Evolutionary conservation across 768 basidiomycete species (phyloP), one percentile per base, ranked within the genome.

Genomic region (Suillus sp.): DNA sequence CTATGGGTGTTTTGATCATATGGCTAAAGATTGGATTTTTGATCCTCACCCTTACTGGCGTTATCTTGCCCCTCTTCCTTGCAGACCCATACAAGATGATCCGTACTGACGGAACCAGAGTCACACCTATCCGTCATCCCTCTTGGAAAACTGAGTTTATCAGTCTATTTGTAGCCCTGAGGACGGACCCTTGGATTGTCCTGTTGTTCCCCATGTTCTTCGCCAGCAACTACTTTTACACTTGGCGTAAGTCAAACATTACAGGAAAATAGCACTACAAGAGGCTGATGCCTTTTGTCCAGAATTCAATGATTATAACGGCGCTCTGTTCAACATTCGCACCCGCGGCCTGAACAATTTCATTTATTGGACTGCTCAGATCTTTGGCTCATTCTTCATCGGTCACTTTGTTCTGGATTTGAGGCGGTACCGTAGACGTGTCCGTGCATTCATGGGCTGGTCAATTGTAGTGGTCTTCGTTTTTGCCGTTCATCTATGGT

Each of bases 131-230:
- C 18, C 84, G 83, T 30, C 86, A 92, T 50, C 88, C 91, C 20
- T 89, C 89, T 2, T 93, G 92, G 91, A 90, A 84, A 70, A 80
- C 82, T 22, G 92, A 94, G 72, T 77, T 94, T 59, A 80, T 81
- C 64, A 87, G 88, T 13, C 82, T 94, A 25, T 92, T 83, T 76
- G 67, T 88, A 53, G 84, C 89, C 2, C 78, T 95, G 50, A 82
- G 78, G 62, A 87, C 83, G 14, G 92, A 94, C 69, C 90, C 90
- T 0, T 79, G 81, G 76, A 85, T 95, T 68, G 64, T 93, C 18
- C 77, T 92, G 4, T 81, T 93, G 22, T 91, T 94, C 79, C 93
- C 92, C 14, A 90, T 93, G 88, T 93, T 93, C 75, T 85, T 92
- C 61, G 85, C 89, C 9, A 89, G 87, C 47, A 93, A 93, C 73